Percentiles rank a stretch among this genome's conserved stretches.
phyloP scores from a whole-genome alignment of 2,329 filamentous ascomycete species.

The Cladosporium cucumerinum region DNA sequence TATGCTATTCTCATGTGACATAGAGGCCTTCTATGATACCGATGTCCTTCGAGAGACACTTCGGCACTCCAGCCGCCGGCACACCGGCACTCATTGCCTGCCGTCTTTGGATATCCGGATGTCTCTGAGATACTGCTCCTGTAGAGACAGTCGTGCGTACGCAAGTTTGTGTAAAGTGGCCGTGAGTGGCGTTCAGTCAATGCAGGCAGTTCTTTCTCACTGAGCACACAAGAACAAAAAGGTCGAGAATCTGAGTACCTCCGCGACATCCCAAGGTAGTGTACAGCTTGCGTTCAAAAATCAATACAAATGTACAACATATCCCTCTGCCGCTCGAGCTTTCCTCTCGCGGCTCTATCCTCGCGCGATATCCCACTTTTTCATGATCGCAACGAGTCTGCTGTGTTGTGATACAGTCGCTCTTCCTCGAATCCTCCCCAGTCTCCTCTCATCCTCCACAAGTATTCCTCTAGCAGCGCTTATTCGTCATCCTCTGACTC shows the following conservation, averaged over 20 bases:
- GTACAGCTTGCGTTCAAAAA: slow-evolving; percentile 7
- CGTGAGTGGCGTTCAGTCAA: background rate
- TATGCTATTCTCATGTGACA: background rate
- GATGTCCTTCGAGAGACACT: background rate
- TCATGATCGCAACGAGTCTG: background rate
- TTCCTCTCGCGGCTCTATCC: background rate
- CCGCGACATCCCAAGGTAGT: background rate
- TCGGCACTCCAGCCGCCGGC: background rate
- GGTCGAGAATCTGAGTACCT: background rate
- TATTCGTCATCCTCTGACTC: slow-evolving; percentile 55
- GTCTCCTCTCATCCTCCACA: background rate
- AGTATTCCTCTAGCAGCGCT: slow-evolving; percentile 55
- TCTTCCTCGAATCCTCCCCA: background rate
- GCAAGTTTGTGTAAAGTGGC: background rate
- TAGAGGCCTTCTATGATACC: background rate
- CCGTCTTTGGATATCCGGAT: background rate
- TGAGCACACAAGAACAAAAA: background rate
- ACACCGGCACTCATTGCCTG: background rate
- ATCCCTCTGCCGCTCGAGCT: background rate
- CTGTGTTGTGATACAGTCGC: slow-evolving; percentile 6
- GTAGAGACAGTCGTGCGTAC: background rate
- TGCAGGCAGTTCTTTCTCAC: background rate
- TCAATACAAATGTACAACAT: slow-evolving; percentile 7
- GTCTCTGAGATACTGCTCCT: background rate
- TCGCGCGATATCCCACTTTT: background rate